phyloP scores from a whole-genome alignment of 805 yeast genomes.

The Lipomyces sp. region DNA sequence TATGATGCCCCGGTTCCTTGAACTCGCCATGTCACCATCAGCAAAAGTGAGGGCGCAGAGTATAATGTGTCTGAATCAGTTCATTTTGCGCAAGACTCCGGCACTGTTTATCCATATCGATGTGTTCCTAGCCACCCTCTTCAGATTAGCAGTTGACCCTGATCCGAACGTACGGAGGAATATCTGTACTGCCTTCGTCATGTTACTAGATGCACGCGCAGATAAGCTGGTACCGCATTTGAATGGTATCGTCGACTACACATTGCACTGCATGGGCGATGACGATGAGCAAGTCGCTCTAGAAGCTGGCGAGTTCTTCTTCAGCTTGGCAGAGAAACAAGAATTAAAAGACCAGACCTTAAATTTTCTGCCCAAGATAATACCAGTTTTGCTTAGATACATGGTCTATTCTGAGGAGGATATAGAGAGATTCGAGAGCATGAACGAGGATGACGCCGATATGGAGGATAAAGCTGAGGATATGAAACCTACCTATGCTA shows the following conservation, averaged over 20 bases:
- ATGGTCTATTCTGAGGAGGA: constrained; percentile 92
- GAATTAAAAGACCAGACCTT: constrained; percentile 51
- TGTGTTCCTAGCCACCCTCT: constrained; percentile 64
- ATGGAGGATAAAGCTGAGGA: constrained; percentile 87
- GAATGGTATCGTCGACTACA: constrained; percentile 82
- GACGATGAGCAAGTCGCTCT: constrained; percentile 75
- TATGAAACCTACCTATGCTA: constrained; percentile 79
- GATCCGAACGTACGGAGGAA: constrained; percentile 67
- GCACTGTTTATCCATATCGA: constrained; percentile 68
- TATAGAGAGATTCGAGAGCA: constrained; percentile 61
- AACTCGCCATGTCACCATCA: constrained; percentile 50
- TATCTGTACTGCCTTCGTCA: constrained; percentile 76
- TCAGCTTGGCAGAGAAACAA: constrained; percentile 73
- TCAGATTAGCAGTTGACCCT: constrained; percentile 67
- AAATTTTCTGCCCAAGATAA: constrained; percentile 62
- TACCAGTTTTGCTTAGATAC: constrained; percentile 77
- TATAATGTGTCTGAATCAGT: constrained; percentile 74
- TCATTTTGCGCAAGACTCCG: constrained; percentile 72
- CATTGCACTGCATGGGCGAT: constrained; percentile 73
- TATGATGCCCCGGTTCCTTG: constrained; percentile 68
- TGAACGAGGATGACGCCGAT: constrained; percentile 77
- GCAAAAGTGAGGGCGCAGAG: constrained; percentile 63
- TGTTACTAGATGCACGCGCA: constrained; percentile 74
- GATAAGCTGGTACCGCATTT: constrained; percentile 80
- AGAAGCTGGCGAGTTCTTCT: constrained; percentile 91